These are phyloP conservation scores for Periconia macrospinosa DNA, from an alignment of 2,329 filamentous ascomycete genomes.

Conservation along the genomic window DNA sequence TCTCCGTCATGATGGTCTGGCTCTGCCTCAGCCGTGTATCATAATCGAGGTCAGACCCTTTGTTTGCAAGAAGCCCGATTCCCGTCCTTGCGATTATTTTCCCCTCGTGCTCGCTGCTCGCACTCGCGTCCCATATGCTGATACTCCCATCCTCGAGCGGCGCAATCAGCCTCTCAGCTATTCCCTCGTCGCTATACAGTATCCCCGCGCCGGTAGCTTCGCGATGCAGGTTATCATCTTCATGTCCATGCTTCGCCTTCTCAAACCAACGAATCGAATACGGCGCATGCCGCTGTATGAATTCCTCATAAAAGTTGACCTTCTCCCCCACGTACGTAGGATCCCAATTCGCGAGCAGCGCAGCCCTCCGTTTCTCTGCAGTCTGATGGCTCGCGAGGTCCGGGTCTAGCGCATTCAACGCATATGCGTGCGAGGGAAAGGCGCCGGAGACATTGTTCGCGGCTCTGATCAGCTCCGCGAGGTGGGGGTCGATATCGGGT, in stretches of 20 bases:
- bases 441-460: slow-evolving; percentile 37
- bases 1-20: slow-evolving; percentile 67
- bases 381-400: slow-evolving; percentile 35
- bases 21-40: slow-evolving; percentile 49
- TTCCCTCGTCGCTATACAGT: slow-evolving; percentile 59
- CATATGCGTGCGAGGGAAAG: slow-evolving; percentile 25
- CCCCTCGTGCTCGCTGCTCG: slow-evolving; percentile 61
- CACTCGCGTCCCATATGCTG: slow-evolving; percentile 74
- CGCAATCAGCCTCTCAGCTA: slow-evolving; percentile 66
- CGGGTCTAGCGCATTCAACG: slow-evolving; percentile 31
- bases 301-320: slow-evolving; percentile 86
- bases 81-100: slow-evolving; percentile 67
- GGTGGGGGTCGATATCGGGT: slow-evolving; percentile 44
- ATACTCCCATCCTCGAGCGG: slow-evolving; percentile 86
- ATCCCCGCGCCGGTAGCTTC: slow-evolving; percentile 74
- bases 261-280: slow-evolving; percentile 78
- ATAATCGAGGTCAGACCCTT: slow-evolving; percentile 46
- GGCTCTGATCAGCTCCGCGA: slow-evolving; percentile 47
- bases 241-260: slow-evolving; percentile 52
- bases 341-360: slow-evolving; percentile 80
- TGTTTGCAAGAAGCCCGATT: slow-evolving; percentile 67
- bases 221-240: slow-evolving; percentile 49
- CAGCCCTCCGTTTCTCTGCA: slow-evolving; percentile 47
- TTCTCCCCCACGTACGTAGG: slow-evolving; percentile 71
- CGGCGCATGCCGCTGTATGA: slow-evolving; percentile 77